These are phyloP conservation scores for Penicillium sp. DNA, from an alignment of 2,329 filamentous ascomycete species.

Conservation along the genomic window DNA sequence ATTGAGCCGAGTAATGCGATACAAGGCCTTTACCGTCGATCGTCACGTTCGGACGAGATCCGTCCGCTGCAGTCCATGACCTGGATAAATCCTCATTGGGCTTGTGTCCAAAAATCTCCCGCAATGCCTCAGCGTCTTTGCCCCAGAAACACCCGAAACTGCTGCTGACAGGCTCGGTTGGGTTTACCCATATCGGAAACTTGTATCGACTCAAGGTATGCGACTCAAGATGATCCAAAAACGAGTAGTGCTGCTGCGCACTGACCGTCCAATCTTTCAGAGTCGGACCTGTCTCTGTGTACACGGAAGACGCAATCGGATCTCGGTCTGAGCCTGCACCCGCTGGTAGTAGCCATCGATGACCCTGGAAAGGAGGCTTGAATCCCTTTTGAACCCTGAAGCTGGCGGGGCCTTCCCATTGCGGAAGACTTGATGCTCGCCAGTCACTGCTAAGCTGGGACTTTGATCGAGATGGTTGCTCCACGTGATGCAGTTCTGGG, in stretches of 20 bases:
- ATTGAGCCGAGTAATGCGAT: constrained; percentile 55
- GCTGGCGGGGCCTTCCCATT: constrained; percentile 34
- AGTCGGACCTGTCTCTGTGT: constrained; percentile 47
- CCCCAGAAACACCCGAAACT: constrained; percentile 59
- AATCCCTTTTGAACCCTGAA: constrained; percentile 33
- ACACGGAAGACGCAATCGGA: constrained; percentile 53
- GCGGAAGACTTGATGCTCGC: constrained; percentile 36
- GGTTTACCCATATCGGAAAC: constrained; percentile 50
- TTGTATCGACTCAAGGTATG: constrained; percentile 51
- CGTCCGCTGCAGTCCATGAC: constrained; percentile 39
- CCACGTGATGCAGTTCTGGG: constrained; percentile 43
- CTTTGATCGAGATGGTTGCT: constrained; percentile 20
- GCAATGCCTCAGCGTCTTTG: constrained; percentile 52
- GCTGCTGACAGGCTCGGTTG: constrained; percentile 54
- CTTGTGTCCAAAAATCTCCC: constrained; percentile 45
- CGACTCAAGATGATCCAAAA: constrained; percentile 54
- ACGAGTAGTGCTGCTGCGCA: constrained; percentile 47
- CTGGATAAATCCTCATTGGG: constrained; percentile 41
- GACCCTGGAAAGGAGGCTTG: constrained; percentile 36
- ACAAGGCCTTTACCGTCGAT: constrained; percentile 58
- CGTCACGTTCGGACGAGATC: constrained; percentile 36
- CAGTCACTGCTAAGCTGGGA: constrained; percentile 28
- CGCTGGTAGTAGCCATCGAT: constrained; percentile 54
- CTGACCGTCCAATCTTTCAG: constrained; percentile 55
- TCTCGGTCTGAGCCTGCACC: constrained; percentile 42